Percentiles rank a stretch among this genome's conserved stretches.
phyloP scores from a whole-genome alignment of 305 asterid species.

The Rubia balearica region DNA sequence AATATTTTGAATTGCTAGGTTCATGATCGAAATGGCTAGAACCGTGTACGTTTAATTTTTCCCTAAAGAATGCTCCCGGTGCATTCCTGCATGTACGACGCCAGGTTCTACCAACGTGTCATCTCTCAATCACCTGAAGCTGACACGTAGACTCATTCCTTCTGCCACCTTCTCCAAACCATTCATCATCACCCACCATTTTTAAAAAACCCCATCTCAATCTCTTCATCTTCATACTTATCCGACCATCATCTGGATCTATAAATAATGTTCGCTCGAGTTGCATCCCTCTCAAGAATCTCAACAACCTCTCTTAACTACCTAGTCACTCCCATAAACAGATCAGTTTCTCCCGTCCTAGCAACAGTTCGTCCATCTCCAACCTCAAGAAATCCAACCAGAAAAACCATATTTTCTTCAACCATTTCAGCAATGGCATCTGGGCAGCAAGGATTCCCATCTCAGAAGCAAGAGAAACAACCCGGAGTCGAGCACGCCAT shows the following conservation, averaged over 20 bases:
- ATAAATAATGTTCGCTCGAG: neutral
- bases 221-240: neutral
- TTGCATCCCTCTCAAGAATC: too few species aligned
- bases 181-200: neutral
- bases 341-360: neutral
- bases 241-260: neutral
- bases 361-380: neutral
- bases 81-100: neutral
- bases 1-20: too few species aligned
- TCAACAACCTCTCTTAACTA: neutral
- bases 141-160: too few species aligned
- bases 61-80: too few species aligned
- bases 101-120: neutral
- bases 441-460: too few species aligned
- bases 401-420: neutral
- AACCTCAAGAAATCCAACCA: neutral
- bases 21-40: too few species aligned
- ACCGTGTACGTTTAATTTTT: too few species aligned
- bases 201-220: neutral
- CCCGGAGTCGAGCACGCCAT: slow-evolving; percentile 68
- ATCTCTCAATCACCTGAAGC: neutral
- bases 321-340: neutral
- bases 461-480: slow-evolving; percentile 50
- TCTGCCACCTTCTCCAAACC: too few species aligned
- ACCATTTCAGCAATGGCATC: slow-evolving; percentile 51